Base-by-base conservation (phyloP, 345 rosid genomes). In the Gossypium rotundifolium region DNA sequence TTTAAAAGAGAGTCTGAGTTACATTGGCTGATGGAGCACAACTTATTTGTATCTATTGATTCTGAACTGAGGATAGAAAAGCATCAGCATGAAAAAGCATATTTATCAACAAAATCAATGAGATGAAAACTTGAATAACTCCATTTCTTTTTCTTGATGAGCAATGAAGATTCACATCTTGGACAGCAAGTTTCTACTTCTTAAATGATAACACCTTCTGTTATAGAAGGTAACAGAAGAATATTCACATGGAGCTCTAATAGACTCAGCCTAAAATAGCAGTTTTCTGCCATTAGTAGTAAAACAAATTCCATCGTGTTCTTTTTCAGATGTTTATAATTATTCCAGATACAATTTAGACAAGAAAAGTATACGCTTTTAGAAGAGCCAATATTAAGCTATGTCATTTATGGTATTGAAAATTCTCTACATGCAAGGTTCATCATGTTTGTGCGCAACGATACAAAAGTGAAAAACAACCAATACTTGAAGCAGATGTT, bases 21-120 rank as follows among this genome's bases (percentile, higher is more conserved):
- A 82, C 98, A 92, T 72, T 89, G 91, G 87, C 91, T 94, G 78
- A 94, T 94, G 85, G 98, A 92, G 86, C 98, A 94, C 71, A 94
- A 77, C 83, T 87, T 90, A 81, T 91, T 88, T 52, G 98, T 94
- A 17, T 94, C 90, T 76, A 81, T 84, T 82, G 97, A 94, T 80
- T 89, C 98, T 73, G 88, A 88, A 89, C 98, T 95, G 97, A 87
- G 80, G 82, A 81, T 54, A 71, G 54, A 76, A 64, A 58, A 80
- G 71, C 53, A 62, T 79, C 27, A 80, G 70, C 62, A 74, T 71
- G 59, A 5, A 81, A 73, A 38, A 78, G 38, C 75, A 77, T 67
- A 4, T 70, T 73, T 48, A 27, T 49, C 70, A 22, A 74, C 52
- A 66, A 79, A 72, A 77, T n/a, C 66, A 64, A 57, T 13, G 10